Percentiles rank a stretch among this genome's conserved stretches.
These are phyloP conservation scores for Primulina tabacum DNA, from an alignment of 257 asterid genomes.

Conservation along the genomic window DNA sequence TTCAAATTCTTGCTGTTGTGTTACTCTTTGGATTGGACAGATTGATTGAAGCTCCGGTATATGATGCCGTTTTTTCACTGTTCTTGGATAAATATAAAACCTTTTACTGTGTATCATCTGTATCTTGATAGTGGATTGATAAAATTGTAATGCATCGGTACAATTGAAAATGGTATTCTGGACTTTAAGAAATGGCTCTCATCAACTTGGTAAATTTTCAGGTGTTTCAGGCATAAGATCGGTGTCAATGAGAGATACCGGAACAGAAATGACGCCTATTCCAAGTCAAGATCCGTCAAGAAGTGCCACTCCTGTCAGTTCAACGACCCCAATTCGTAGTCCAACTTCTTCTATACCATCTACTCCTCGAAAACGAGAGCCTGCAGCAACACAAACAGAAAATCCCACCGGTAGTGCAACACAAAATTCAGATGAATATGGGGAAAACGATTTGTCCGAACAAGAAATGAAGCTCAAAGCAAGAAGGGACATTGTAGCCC, in stretches of 20 bases:
- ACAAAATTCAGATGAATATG: slow-evolving; percentile 31
- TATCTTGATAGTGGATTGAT: background rate
- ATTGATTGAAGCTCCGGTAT: background rate
- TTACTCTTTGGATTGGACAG: background rate
- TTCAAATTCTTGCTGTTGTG: background rate
- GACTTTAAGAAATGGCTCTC: background rate
- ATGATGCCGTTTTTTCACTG: background rate
- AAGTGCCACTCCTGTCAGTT: slow-evolving; percentile 75
- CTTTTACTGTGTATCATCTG: background rate
- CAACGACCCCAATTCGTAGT: slow-evolving; percentile 87
- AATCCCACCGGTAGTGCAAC: slow-evolving; percentile 26
- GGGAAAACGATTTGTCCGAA: slow-evolving; percentile 65
- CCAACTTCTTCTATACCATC: slow-evolving; percentile 90
- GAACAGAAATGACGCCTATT: slow-evolving; percentile 98
- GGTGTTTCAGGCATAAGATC: slow-evolving; percentile 66
- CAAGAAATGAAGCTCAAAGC: slow-evolving; percentile 77
- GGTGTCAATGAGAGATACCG: slow-evolving; percentile 98
- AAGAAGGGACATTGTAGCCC: slow-evolving; percentile 83
- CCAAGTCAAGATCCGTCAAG: slow-evolving; percentile 98
- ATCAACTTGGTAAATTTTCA: slow-evolving; percentile 15
- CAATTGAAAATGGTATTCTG: background rate
- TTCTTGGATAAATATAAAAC: background rate
- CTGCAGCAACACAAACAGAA: slow-evolving; percentile 58
- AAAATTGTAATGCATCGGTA: background rate
- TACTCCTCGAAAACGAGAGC: slow-evolving; percentile 80